Conservation (phyloP, 192 early-diverging fungal species). For the Podila clonocystis region DNA sequence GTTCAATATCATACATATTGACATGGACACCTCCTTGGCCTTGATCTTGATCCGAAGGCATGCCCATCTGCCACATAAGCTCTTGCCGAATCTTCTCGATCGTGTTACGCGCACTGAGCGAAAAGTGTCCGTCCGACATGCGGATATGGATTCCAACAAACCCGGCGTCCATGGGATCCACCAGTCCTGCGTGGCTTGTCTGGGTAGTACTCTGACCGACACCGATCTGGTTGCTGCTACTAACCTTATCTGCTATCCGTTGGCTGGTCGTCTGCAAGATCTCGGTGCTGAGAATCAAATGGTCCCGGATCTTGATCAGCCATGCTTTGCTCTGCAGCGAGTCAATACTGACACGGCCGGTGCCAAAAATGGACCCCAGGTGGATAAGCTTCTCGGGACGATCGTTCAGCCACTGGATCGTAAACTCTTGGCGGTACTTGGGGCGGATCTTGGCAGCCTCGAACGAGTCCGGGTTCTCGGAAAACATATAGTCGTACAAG, state of each 20-base stretch:
- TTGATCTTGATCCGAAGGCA: slow-evolving; percentile 6
- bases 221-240: slow-evolving; percentile 38
- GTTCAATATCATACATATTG: neutral
- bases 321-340: slow-evolving; percentile 28
- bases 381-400: slow-evolving; percentile 55
- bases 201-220: slow-evolving; percentile 13
- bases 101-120: slow-evolving; percentile 31
- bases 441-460: slow-evolving; percentile 25
- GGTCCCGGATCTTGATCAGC: slow-evolving; percentile 27
- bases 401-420: slow-evolving; percentile 47
- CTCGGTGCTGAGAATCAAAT: slow-evolving; percentile 42
- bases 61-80: slow-evolving; percentile 41
- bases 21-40: neutral
- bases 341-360: slow-evolving; percentile 53
- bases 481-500: slow-evolving; percentile 56
- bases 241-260: slow-evolving; percentile 47
- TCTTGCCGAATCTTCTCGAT: slow-evolving; percentile 45
- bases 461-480: slow-evolving; percentile 45
- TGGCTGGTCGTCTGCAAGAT: slow-evolving; percentile 50
- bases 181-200: neutral
- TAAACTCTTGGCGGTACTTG: slow-evolving; percentile 41
- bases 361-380: slow-evolving; percentile 60
- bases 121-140: slow-evolving; percentile 50
- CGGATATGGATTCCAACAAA: slow-evolving; percentile 47
- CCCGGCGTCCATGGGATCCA: slow-evolving; percentile 12